Evolutionary conservation across 768 basidiomycete genomes (phyloP).

Genomic region (Auricularia sp.): DNA sequence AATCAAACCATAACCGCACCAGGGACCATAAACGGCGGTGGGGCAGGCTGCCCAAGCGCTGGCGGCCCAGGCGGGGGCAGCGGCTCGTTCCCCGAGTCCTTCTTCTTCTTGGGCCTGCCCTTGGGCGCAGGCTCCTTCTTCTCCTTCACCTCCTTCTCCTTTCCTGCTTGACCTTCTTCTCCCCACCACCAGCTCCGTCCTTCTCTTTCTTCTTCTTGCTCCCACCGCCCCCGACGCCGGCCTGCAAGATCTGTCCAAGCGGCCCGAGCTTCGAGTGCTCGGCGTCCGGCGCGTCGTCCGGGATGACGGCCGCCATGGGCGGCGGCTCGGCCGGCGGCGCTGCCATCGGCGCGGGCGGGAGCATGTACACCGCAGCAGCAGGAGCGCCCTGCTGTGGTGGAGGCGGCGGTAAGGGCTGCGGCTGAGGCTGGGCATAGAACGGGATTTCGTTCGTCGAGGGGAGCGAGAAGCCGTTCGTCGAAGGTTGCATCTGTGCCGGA

Average conservation of each 20-base stretch:
- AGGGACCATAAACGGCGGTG: no score
- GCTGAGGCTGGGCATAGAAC: not conserved
- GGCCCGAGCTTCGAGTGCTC: conserved; percentile 68
- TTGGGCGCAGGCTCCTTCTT: conserved; percentile 2
- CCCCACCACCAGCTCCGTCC: not conserved
- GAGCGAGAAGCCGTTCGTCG: not conserved
- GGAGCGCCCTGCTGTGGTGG: not conserved
- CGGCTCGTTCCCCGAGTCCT: not conserved
- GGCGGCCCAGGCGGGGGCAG: not conserved
- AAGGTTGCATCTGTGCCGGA: conserved; percentile 8
- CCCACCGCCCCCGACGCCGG: conserved; percentile 28
- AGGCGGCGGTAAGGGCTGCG: not conserved
- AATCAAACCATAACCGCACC: no score
- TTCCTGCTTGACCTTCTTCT: not conserved
- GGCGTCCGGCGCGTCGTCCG: conserved; percentile 53
- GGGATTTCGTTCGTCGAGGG: not conserved
- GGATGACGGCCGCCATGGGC: conserved; percentile 28
- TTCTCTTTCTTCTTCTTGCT: conserved; percentile 45
- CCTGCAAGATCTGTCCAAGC: conserved; percentile 61
- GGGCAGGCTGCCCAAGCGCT: not conserved
- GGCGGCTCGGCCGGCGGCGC: conserved; percentile 4
- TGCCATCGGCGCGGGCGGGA: conserved; percentile 12
- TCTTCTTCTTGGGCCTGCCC: not conserved
- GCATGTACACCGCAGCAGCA: conserved; percentile 6
- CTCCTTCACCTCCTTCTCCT: conserved; percentile 6